These are phyloP conservation scores for Penicillium parvum DNA, from an alignment of 495 filamentous ascomycete genomes.

Conservation along the genomic window DNA sequence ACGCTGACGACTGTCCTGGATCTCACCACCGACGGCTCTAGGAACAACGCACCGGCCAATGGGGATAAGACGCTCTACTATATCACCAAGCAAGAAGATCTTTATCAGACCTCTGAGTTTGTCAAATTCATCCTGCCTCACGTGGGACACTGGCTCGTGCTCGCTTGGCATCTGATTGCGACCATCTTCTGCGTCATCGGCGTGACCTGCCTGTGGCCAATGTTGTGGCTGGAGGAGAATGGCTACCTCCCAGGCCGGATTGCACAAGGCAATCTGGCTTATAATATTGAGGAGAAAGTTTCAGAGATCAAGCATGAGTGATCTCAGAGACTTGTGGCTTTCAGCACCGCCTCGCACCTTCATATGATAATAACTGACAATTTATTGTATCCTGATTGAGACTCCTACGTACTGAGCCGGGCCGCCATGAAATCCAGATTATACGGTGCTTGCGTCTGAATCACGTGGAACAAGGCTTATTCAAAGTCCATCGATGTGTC, in stretches of 20 bases:
- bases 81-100: slow-evolving; percentile 71
- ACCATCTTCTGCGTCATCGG: slow-evolving; percentile 59
- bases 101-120: slow-evolving; percentile 78
- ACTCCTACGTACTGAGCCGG: background rate
- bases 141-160: slow-evolving; percentile 42
- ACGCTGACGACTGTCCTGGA: slow-evolving; percentile 69
- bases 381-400: background rate
- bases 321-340: background rate
- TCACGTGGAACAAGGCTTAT: no score
- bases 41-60: slow-evolving; percentile 22
- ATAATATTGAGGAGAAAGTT: slow-evolving; percentile 21
- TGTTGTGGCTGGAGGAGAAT: slow-evolving; percentile 49
- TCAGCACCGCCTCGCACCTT: background rate
- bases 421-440: no score
- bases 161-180: slow-evolving; percentile 56
- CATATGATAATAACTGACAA: background rate
- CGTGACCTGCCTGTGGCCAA: slow-evolving; percentile 46
- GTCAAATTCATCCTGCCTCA: slow-evolving; percentile 58
- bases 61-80: slow-evolving; percentile 49
- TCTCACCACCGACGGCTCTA: slow-evolving; percentile 37
- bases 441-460: no score
- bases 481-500: no score
- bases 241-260: slow-evolving; percentile 19
- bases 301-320: slow-evolving; percentile 24
- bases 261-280: slow-evolving; percentile 26